phyloP scores from a whole-genome alignment of 805 yeast species.

The Wickerhamomyces hampshirensis region DNA sequence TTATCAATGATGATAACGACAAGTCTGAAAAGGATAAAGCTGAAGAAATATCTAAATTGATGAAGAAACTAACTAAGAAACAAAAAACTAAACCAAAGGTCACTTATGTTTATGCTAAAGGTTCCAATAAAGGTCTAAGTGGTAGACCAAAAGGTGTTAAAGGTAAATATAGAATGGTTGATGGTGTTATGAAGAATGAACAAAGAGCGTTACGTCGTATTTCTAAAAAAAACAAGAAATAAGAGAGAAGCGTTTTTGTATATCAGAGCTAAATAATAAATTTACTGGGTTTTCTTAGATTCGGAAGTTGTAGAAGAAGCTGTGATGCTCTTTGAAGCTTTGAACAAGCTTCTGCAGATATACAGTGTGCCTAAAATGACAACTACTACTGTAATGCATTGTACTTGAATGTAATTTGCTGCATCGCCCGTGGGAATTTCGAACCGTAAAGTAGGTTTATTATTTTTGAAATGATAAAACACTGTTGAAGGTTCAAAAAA shows the following conservation, averaged over 20 bases:
- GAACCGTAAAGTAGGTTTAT: conserved; percentile 15
- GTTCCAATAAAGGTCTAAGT: conserved; percentile 75
- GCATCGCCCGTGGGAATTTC: conserved; percentile 40
- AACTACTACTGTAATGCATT: conserved; percentile 30
- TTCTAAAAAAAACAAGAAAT: conserved; percentile 77
- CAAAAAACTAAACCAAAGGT: conserved; percentile 72
- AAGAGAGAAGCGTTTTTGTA: conserved; percentile 9
- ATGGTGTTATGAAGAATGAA: conserved; percentile 96
- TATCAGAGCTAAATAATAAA: too few relatives aligned
- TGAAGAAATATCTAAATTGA: conserved; percentile 81
- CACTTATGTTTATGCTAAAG: conserved; percentile 83
- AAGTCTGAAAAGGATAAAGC: conserved; percentile 94
- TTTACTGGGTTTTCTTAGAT: too few relatives aligned
- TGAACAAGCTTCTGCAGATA: conserved; percentile 26
- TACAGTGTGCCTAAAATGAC: conserved; percentile 31
- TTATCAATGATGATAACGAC: conserved; percentile 80
- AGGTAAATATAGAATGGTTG: conserved; percentile 99
- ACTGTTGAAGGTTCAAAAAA: conserved; percentile 42
- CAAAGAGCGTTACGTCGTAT: conserved; percentile 89
- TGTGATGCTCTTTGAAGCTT: too few relatives aligned
- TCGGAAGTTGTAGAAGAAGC: too few relatives aligned
- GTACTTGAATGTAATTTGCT: conserved; percentile 26
- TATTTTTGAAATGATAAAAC: conserved; percentile 31
- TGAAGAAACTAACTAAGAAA: conserved; percentile 75
- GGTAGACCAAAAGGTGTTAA: conserved; percentile 97